Evolutionary conservation across 2,329 filamentous ascomycete genomes (phyloP), one percentile per base, ranked within the genome.

Genomic region (Verruconis gallopava): DNA sequence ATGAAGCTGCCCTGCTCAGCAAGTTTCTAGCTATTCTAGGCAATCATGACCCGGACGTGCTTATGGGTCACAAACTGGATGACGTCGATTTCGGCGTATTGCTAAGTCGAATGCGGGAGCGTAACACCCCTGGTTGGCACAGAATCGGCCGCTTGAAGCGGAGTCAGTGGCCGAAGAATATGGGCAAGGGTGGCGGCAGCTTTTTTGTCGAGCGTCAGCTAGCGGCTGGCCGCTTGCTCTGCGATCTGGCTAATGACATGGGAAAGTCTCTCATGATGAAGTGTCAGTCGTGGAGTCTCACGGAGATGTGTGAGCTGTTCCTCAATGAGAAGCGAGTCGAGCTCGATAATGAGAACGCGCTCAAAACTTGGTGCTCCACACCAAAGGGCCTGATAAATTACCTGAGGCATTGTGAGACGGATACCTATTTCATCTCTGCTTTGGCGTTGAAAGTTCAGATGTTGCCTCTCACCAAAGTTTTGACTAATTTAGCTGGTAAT

Each of bases 221-320:
- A 44, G 81, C 94, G 50, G 76, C 88, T 47, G 91, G 91, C 32
- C 80, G 91, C 51, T 67, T 98, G 46, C 73, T 96, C 44, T 96
- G 91, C 58, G 91, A 98, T 64, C 69, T 96, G 46, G 86, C 81
- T 44, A 98, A 98, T 58, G 91, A 98, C 52, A 84, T 93, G 55
- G 91, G 91, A 60, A 96, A 95, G 67, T 95, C 89, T 9, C 75
- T 86, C 49, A 96, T 96, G 89, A 79, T 75, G 53, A 94, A 93
- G 64, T 98, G 91, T 60, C 89, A 95, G 61, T 93, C 88, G 3
- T 98, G 91, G 91, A 94, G 83, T 59, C 70, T 98, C 60, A 93
- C 89, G 2, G 91, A 98, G 61, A 98, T 98, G 88, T 93, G 86
- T 59, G 84, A 80, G 48, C 72, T 96, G 13, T 93, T 95, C 50